Evolutionary conservation across 352 stramenopile species (phyloP).

Genomic region (Phytophthora citricola): DNA sequence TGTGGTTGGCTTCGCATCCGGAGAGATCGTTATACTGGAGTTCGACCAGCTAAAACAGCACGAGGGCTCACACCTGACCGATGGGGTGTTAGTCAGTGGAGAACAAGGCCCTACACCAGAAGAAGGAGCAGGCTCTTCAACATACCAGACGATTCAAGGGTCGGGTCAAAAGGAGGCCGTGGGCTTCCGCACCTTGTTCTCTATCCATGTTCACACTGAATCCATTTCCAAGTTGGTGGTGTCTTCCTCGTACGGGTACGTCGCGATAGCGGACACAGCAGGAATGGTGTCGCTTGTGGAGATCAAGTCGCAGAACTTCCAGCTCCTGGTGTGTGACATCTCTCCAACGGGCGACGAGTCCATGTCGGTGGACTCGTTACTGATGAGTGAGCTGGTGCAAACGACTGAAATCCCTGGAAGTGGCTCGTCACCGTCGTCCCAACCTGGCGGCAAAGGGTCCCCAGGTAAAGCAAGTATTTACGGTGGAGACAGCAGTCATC

Average conservation of each 20-base stretch:
- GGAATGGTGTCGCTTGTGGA: slow-evolving; percentile 72
- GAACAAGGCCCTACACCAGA: neutral
- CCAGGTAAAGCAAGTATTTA: slow-evolving; percentile 1
- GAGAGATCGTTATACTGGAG: slow-evolving; percentile 63
- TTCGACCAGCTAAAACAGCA: slow-evolving; percentile 39
- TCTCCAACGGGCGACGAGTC: slow-evolving; percentile 45
- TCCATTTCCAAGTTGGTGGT: slow-evolving; percentile 60
- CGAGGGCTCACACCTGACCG: neutral
- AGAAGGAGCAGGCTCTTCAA: slow-evolving; percentile 2
- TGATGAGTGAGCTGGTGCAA: slow-evolving; percentile 74
- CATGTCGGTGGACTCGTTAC: slow-evolving; percentile 63
- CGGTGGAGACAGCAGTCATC: slow-evolving; percentile 9
- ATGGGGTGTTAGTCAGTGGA: neutral
- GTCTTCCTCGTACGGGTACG: slow-evolving; percentile 56
- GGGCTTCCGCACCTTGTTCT: slow-evolving; percentile 59
- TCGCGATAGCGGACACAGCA: slow-evolving; percentile 58
- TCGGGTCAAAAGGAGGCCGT: slow-evolving; percentile 23
- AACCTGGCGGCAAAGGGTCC: slow-evolving; percentile 23
- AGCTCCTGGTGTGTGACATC: slow-evolving; percentile 68
- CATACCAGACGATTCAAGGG: slow-evolving; percentile 6
- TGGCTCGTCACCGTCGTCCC: slow-evolving; percentile 10
- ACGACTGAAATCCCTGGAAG: slow-evolving; percentile 60
- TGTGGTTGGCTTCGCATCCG: slow-evolving; percentile 56
- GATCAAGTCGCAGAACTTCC: slow-evolving; percentile 53
- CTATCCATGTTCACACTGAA: slow-evolving; percentile 64